Conservation (phyloP, 352 stramenopile species). For the Globisporangium cederbergense region DNA sequence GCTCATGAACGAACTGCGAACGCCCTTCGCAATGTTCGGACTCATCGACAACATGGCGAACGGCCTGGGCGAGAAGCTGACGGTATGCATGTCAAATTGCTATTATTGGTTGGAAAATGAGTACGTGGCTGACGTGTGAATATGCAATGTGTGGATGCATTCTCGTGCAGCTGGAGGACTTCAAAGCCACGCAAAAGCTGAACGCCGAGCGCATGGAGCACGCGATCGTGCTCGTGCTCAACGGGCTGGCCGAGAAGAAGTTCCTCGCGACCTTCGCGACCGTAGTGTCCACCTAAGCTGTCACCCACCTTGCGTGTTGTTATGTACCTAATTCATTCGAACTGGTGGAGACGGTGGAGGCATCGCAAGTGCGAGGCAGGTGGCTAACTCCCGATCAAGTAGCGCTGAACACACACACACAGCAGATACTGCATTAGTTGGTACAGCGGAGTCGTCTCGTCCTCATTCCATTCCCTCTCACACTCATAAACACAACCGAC, state of each 20-base stretch:
- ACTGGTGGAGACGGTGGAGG: constrained; percentile 7
- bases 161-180: constrained; percentile 44
- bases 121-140: not conserved
- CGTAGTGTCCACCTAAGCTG: no score
- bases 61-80: constrained; percentile 74
- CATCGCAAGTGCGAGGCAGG: constrained; percentile 1
- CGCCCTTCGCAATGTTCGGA: constrained; percentile 84
- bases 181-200: constrained; percentile 73
- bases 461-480: constrained; percentile 8
- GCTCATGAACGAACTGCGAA: constrained; percentile 74
- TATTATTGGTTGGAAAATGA: not conserved
- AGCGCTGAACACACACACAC: not conserved
- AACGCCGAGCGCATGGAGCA: constrained; percentile 70
- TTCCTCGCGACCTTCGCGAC: constrained; percentile 27
- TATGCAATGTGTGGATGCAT: no score
- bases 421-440: no score
- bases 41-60: constrained; percentile 90
- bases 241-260: constrained; percentile 37
- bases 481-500: not conserved
- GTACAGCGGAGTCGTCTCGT: not conserved
- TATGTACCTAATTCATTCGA: no score
- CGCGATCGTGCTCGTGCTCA: constrained; percentile 56
- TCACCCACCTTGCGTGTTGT: no score
- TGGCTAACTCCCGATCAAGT: no score
- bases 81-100: constrained; percentile 24